Evolutionary conservation across 768 basidiomycete species (phyloP).

Genomic region (Auricularia heimuer): DNA sequence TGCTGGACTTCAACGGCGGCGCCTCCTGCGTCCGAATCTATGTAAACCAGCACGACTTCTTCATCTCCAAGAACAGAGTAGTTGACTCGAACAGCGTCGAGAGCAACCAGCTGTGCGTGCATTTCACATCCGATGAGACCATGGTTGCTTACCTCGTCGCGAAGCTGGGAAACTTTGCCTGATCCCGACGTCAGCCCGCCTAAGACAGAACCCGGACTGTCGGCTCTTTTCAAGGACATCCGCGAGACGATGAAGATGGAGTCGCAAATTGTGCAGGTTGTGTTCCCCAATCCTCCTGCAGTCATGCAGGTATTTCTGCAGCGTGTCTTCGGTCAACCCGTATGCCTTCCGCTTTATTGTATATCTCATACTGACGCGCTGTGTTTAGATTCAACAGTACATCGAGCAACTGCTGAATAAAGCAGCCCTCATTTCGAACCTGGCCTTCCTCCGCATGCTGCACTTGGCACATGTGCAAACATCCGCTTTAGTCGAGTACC

Average conservation of each 20-base stretch:
- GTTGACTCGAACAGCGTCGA: conserved; percentile 49
- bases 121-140: conserved; percentile 21
- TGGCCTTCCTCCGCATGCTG: conserved; percentile 84
- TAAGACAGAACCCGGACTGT: conserved; percentile 66
- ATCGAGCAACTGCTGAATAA: conserved; percentile 80
- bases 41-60: conserved; percentile 99
- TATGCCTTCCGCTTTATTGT: conserved; percentile 27
- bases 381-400: conserved; percentile 83
- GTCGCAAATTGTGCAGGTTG: conserved; percentile 95
- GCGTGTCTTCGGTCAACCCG: conserved; percentile 94
- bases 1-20: conserved; percentile 97
- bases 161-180: conserved; percentile 59
- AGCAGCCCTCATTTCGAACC: conserved; percentile 66
- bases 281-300: conserved; percentile 90
- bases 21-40: conserved; percentile 96
- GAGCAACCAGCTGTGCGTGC: conserved; percentile 38
- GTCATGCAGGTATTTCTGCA: conserved; percentile 99
- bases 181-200: conserved; percentile 74
- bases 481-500: conserved; percentile 73
- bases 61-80: conserved; percentile 76
- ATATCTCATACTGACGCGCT: no score
- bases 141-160: conserved; percentile 28
- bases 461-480: conserved; percentile 79
- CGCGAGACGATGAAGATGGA: conserved; percentile 87
- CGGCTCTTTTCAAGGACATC: conserved; percentile 78